Evolutionary conservation across 2,329 filamentous ascomycete genomes (phyloP).

Genomic region (Trichoderma lentiforme): DNA sequence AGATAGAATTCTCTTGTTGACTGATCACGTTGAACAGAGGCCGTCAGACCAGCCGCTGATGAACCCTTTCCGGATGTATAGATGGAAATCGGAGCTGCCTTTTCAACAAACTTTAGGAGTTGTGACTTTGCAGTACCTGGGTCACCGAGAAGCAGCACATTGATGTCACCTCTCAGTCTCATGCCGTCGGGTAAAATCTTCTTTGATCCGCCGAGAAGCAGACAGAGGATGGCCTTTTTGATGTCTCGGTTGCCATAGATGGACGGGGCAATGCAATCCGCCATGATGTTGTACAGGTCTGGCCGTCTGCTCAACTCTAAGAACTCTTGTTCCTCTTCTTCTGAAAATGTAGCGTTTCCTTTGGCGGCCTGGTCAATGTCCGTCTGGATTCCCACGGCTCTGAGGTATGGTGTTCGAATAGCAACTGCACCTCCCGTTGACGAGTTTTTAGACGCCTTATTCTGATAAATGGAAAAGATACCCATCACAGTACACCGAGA

Average conservation of each 20-base stretch:
- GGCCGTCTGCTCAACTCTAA: conserved; percentile 83
- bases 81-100: conserved; percentile 92
- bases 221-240: conserved; percentile 93
- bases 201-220: conserved; percentile 91
- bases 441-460: conserved; percentile 77
- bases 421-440: conserved; percentile 77
- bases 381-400: conserved; percentile 87
- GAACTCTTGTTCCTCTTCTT: conserved; percentile 97
- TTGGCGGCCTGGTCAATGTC: conserved; percentile 88
- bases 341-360: conserved; percentile 78
- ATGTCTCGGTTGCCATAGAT: conserved; percentile 97
- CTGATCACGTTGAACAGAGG: conserved; percentile 90
- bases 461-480: conserved; percentile 96
- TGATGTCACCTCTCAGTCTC: conserved; percentile 96
- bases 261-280: conserved; percentile 90
- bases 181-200: conserved; percentile 97
- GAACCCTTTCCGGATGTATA: conserved; percentile 99
- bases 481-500: conserved; percentile 94
- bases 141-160: conserved; percentile 92
- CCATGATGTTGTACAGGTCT: conserved; percentile 88
- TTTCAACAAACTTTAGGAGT: conserved; percentile 94
- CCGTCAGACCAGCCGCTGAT: conserved; percentile 93
- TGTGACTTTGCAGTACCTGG: conserved; percentile 98
- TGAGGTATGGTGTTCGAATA: conserved; percentile 90
- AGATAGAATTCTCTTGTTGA: conserved; percentile 95